Conservation (phyloP, 2,329 filamentous ascomycete genomes). For the Colletotrichum sidae region DNA sequence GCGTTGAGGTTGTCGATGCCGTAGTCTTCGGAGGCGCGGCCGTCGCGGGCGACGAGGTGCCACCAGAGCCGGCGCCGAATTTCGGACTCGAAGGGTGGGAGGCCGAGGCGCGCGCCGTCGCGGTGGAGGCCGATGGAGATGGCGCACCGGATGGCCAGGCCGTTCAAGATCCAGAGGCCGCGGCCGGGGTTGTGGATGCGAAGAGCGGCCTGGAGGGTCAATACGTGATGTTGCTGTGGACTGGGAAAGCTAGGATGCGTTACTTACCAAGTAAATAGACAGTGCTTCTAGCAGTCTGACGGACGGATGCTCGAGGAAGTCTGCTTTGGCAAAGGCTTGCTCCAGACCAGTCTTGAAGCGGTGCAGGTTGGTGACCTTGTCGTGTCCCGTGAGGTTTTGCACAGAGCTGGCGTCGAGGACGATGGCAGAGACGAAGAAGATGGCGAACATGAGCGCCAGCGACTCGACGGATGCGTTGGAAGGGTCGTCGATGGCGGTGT, state of each 20-base stretch:
- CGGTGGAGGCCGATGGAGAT: conserved; percentile 64
- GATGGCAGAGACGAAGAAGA: conserved; percentile 61
- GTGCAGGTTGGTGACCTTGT: conserved; percentile 41
- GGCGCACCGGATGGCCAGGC: conserved; percentile 58
- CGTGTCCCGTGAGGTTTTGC: conserved; percentile 40
- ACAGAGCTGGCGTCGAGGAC: conserved; percentile 55
- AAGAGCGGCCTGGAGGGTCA: conserved; percentile 43
- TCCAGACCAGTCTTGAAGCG: conserved; percentile 50
- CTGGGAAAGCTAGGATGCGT: background rate
- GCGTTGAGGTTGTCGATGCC: conserved; percentile 48
- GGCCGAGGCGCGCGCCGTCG: conserved; percentile 51
- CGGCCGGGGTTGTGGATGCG: conserved; percentile 48
- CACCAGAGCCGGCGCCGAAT: conserved; percentile 67
- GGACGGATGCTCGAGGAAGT: conserved; percentile 55
- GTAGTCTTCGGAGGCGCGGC: conserved; percentile 67
- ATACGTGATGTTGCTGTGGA: background rate
- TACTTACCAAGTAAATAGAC: conserved; percentile 51
- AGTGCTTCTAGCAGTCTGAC: conserved; percentile 49
- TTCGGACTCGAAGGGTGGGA: conserved; percentile 60
- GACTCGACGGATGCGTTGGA: conserved; percentile 41
- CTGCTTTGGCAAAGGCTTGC: conserved; percentile 50
- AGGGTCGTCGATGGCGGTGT: conserved; percentile 47
- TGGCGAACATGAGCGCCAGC: conserved; percentile 56
- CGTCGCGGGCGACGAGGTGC: conserved; percentile 65
- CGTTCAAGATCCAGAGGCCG: conserved; percentile 54